These are phyloP conservation scores for Candida peoriensis DNA, from an alignment of 805 yeast genomes.

Conservation along the genomic window DNA sequence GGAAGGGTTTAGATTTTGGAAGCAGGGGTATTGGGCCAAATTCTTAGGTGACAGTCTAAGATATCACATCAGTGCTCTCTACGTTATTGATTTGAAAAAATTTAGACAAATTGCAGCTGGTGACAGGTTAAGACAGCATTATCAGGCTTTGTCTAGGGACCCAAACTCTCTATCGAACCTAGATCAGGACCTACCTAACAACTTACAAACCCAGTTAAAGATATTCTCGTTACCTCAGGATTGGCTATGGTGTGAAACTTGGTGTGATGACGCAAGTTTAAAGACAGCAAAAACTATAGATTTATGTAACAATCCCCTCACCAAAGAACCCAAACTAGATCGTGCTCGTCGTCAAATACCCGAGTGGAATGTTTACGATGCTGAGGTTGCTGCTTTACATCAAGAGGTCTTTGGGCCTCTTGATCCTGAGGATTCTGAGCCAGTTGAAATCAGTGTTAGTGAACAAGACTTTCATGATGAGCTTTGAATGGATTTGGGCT, in stretches of 20 bases:
- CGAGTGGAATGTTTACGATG: constrained; percentile 70
- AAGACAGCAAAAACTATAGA: constrained; percentile 72
- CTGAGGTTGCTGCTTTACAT: constrained; percentile 37
- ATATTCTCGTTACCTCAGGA: constrained; percentile 74
- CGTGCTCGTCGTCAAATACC: constrained; percentile 72
- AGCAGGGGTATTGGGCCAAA: constrained; percentile 83
- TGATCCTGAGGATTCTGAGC: neutral
- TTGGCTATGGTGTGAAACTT: constrained; percentile 93
- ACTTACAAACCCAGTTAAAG: constrained; percentile 61
- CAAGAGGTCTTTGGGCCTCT: constrained; percentile 10
- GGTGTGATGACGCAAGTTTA: constrained; percentile 70
- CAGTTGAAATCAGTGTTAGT: neutral
- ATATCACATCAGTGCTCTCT: constrained; percentile 82
- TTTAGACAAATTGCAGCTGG: constrained; percentile 72
- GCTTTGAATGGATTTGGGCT: too few species aligned
- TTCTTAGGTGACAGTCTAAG: constrained; percentile 45
- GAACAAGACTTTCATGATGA: neutral
- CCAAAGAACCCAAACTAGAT: constrained; percentile 73
- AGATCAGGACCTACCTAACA: constrained; percentile 93
- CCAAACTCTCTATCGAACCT: constrained; percentile 74
- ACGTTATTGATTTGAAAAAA: constrained; percentile 66
- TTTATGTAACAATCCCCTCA: constrained; percentile 76
- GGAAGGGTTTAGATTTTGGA: constrained; percentile 91
- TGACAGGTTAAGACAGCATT: constrained; percentile 74
- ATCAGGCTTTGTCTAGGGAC: constrained; percentile 76